Base-by-base conservation (phyloP, 306 rosid species). In the Acacia confusa region DNA sequence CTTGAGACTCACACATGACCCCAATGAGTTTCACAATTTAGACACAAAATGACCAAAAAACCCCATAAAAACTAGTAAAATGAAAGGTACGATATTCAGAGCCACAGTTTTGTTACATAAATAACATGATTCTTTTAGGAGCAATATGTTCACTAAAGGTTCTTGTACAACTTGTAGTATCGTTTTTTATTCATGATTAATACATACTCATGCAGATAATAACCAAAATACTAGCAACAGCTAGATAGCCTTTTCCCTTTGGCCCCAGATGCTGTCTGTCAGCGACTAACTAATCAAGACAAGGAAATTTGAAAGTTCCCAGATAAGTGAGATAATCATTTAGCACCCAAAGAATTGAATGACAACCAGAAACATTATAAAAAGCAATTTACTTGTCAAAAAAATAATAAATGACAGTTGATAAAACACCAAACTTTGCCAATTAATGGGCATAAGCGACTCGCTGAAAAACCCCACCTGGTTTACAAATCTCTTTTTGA, bases 401-500 rank as follows among this genome's bases (percentile, higher is more conserved):
- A 2, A 65, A 66, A 32, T 63, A 30, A 78, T 53, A 66, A 67
- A 52, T 63, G 74, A 70, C 15, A 50, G 77, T 70, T 40, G 16
- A 40, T n/a, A 76, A 25, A 72, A 34, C 67, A 72, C 72, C 44
- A 19, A 34, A 9, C 25, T 69, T 22, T 68, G 64, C 61, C 78
- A 78, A 74, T 28, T 25, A 55, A 74, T 25, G 20, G 55, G 68
- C 67, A 72, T 22, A 75, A 57, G 32, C 40, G 55, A 28, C 70
- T 44, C 6, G 8, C 79, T 16, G 43, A 74, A 75, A 82, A 66
- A 69, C 72, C 70, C 36, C 73, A 95, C 99, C 98, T 95, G 99
- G 75, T 87, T 83, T 10, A 71, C 27, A 82, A 93, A 92, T 81
- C 88, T 91, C 82, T 89, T 89, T 78, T 85, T 86, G 25, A 96